Evolutionary conservation across 2,329 filamentous ascomycete species (phyloP).

Genomic region (Penicillium sp.): DNA sequence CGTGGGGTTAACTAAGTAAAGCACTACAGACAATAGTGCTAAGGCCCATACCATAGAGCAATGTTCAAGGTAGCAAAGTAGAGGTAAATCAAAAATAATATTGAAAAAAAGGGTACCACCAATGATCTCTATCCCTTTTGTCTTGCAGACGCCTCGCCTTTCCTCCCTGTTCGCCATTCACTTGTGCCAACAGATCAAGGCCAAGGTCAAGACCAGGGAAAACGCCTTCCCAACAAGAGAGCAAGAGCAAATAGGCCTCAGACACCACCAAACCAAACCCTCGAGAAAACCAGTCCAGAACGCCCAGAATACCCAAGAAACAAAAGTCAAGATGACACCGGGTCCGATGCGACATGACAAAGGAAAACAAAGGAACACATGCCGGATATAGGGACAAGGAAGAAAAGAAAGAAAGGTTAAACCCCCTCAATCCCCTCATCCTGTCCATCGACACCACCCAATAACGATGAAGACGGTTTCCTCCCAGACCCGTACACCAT

Average conservation of each 20-base stretch:
- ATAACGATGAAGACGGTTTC: constrained; percentile 35
- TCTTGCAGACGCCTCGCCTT: constrained; percentile 5
- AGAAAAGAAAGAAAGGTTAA: not conserved
- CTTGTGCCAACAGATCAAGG: constrained; percentile 10
- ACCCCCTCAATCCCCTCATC: constrained; percentile 24
- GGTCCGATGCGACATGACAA: constrained; percentile 14
- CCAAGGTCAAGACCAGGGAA: constrained; percentile 6
- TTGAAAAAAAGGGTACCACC: not conserved
- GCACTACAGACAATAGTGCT: not conserved
- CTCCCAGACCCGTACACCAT: constrained; percentile 69
- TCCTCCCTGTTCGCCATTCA: constrained; percentile 7
- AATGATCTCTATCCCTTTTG: constrained; percentile 5
- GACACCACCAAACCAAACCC: not conserved
- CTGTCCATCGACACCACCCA: constrained; percentile 29
- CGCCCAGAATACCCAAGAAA: not conserved
- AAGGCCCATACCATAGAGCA: not conserved
- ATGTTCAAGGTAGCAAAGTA: not conserved
- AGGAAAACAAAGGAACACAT: constrained; percentile 2
- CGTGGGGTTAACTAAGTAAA: not conserved
- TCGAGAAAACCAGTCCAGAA: not conserved
- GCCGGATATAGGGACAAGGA: not conserved
- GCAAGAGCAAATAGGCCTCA: not conserved
- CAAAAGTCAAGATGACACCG: constrained; percentile 9
- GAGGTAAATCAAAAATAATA: not conserved
- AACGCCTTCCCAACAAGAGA: constrained; percentile 6